Evolutionary conservation across 768 basidiomycete species (phyloP).

Genomic region (Cytidiella melzeri): DNA sequence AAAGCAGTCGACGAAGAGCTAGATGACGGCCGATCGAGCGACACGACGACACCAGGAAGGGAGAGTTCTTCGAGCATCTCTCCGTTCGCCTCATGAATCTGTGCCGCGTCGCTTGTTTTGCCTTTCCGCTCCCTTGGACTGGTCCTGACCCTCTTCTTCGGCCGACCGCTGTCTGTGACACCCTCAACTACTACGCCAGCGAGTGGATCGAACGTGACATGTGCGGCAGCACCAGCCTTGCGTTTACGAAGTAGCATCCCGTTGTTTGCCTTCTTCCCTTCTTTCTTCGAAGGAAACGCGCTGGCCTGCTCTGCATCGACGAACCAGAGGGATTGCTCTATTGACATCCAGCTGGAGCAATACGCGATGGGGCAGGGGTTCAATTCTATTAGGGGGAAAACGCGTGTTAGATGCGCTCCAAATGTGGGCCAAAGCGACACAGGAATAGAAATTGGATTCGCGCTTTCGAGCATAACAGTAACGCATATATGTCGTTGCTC

Average conservation of each 20-base stretch:
- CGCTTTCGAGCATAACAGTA: neutral
- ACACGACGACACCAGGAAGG: neutral
- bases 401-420: neutral
- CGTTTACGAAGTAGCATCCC: constrained; percentile 8
- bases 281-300: constrained; percentile 2
- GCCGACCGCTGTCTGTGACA: neutral
- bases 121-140: neutral
- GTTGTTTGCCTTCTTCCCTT: constrained; percentile 6
- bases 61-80: neutral
- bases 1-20: neutral
- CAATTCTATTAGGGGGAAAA: constrained; percentile 2
- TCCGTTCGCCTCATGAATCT: neutral
- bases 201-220: neutral
- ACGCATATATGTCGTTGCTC: neutral
- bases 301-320: constrained; percentile 2
- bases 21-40: neutral
- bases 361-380: constrained; percentile 10
- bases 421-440: neutral
- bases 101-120: neutral
- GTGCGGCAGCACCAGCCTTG: constrained; percentile 4
- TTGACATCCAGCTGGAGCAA: constrained; percentile 6
- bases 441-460: neutral
- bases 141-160: neutral
- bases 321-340: constrained; percentile 8
- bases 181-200: neutral